Conservation (phyloP, 345 rosid species). For the Diplotaxis tenuifolia region DNA sequence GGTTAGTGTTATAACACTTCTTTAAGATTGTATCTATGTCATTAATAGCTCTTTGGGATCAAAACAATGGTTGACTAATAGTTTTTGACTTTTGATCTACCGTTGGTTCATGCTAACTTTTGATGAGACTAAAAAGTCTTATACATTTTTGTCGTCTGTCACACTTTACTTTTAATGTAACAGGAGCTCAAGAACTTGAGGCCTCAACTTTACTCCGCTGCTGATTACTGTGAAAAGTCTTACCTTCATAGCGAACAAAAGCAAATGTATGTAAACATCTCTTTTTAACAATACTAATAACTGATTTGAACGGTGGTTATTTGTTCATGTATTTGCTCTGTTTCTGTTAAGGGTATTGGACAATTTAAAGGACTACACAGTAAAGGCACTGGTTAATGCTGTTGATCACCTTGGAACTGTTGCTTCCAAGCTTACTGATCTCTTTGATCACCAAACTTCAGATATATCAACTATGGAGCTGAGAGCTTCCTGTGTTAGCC, state of each 20-base stretch:
- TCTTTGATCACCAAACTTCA: slow-evolving; percentile 76
- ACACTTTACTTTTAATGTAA: not conserved
- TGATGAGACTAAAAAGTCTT: not conserved
- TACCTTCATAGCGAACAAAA: slow-evolving; percentile 91
- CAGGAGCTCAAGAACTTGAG: slow-evolving; percentile 96
- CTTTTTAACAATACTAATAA: not conserved
- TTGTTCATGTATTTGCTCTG: not conserved
- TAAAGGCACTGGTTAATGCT: slow-evolving; percentile 88
- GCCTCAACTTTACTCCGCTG: slow-evolving; percentile 97
- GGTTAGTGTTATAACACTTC: slow-evolving; percentile 19
- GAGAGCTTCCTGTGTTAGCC: slow-evolving; percentile 69
- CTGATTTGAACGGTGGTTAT: not conserved
- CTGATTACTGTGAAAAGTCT: slow-evolving; percentile 97
- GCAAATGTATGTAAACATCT: slow-evolving; percentile 62
- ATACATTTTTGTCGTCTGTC: too few relatives aligned
- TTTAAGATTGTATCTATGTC: not conserved
- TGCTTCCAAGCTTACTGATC: slow-evolving; percentile 89
- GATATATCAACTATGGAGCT: slow-evolving; percentile 72
- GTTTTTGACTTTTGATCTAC: slow-evolving; percentile 10
- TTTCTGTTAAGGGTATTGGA: slow-evolving; percentile 68
- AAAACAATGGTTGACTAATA: not conserved
- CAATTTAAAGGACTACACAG: slow-evolving; percentile 91
- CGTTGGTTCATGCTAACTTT: slow-evolving; percentile 16
- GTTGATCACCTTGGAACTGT: slow-evolving; percentile 99
- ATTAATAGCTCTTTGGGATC: not conserved